Base-by-base conservation (phyloP, 352 stramenopile species). In the Phytophthora pini region DNA sequence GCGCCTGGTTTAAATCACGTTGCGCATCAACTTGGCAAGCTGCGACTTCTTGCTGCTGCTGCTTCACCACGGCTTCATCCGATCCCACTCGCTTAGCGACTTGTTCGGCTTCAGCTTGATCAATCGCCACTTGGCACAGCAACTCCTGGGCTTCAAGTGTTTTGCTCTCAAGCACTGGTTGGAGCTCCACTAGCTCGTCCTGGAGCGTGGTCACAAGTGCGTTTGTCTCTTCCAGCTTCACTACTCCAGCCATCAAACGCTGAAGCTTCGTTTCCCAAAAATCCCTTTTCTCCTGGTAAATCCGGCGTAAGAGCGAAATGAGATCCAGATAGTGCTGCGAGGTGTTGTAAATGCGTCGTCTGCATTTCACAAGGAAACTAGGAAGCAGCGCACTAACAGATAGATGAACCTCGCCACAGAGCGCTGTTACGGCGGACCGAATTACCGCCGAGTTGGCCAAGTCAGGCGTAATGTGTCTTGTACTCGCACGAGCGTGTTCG, bases 301-400 rank as follows among this genome's bases (percentile, higher is more conserved):
- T 90, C 5, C 81, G 65, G n/a, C 88, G 56, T 26, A 96, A 98
- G 17, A 95, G 80, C 4, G 85, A 66, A 22, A 98, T 94, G 12
- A 98, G 62, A 53, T 97, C 92, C 12, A 98, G 74, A 52, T 97
- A 97, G 46, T 96, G 87, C 38, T 94, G 86, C 20, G 91, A 94
- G 6, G 86, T 94, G 17, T 92, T 65, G 52, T 84, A 87, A 12
- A 89, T 76, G 6, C 73, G 72, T 0, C 87, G 65, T 40, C 78
- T 70, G 31, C 46, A 76, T 10, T 70, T 39, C 2, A 48, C 26
- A 7, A 86, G 58, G 56, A 90, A 92, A 4, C 64, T 52, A 8
- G 48, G 40, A 5, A 75, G 56, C n/a, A 68, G 4, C 1, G 24
- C 13, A 13, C 61, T 56, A 1, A 76, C 65, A 0, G 69, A 82